Evolutionary conservation across 345 rosid genomes (phyloP).

Genomic region (Turritis glabra): DNA sequence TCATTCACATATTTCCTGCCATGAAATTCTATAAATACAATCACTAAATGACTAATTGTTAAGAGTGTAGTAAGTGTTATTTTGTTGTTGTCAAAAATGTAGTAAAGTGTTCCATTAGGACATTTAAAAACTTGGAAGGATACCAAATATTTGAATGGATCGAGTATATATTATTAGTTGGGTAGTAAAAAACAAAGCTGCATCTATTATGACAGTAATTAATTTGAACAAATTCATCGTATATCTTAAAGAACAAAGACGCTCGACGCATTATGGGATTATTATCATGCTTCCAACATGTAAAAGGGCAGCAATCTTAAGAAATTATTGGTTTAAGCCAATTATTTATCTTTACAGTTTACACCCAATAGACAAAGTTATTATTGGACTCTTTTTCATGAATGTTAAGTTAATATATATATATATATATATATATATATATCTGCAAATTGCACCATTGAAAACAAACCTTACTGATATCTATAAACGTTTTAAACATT

Average conservation of each 20-base stretch:
- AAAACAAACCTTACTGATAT: neutral
- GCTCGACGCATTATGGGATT: neutral
- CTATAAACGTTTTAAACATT: slow-evolving; percentile 27
- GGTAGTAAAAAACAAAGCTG: too few species aligned
- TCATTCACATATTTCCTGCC: neutral
- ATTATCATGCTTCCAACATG: neutral
- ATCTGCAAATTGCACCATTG: neutral
- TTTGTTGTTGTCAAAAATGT: too few species aligned
- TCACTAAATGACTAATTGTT: neutral
- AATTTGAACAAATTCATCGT: neutral
- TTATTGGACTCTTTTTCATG: neutral
- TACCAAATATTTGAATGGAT: neutral
- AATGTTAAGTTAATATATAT: neutral
- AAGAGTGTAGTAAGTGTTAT: too few species aligned
- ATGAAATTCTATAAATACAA: neutral
- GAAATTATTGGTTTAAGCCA: neutral
- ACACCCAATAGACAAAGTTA: neutral
- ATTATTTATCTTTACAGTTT: neutral
- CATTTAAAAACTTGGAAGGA: neutral
- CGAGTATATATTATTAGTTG: neutral
- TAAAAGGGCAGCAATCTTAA: neutral
- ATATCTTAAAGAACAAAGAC: neutral
- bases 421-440: too few species aligned
- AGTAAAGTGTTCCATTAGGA: neutral
- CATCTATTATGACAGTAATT: neutral